phyloP scores from a whole-genome alignment of 2,329 filamentous ascomycete genomes.

The Fusarium temperatum region DNA sequence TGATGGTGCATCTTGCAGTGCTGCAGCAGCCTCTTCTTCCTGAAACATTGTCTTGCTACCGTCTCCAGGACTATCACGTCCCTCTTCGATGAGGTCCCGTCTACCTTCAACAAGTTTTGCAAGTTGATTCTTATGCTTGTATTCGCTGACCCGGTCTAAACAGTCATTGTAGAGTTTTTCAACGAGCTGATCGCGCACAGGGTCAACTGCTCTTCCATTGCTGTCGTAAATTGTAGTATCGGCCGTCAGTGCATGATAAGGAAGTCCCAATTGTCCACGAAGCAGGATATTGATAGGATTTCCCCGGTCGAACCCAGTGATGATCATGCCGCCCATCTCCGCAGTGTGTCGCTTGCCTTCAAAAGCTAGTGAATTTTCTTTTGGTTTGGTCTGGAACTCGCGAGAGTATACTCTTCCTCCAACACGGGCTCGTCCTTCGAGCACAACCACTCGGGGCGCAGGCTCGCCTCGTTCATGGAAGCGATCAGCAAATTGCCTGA shows the following conservation, averaged over 20 bases:
- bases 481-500: constrained; percentile 78
- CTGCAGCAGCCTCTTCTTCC: constrained; percentile 74
- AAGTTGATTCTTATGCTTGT: constrained; percentile 79
- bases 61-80: constrained; percentile 78
- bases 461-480: constrained; percentile 73
- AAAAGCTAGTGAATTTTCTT: constrained; percentile 60
- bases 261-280: constrained; percentile 86
- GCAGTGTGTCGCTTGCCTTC: constrained; percentile 76
- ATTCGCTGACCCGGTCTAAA: constrained; percentile 88
- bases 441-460: constrained; percentile 77
- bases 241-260: constrained; percentile 82
- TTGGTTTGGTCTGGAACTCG: constrained; percentile 67
- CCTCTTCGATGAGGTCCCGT: constrained; percentile 80
- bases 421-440: constrained; percentile 88
- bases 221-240: constrained; percentile 90
- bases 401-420: constrained; percentile 94
- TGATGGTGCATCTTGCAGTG: constrained; percentile 63
- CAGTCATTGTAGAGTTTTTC: constrained; percentile 96
- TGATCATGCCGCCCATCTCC: constrained; percentile 98
- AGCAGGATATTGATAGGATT: constrained; percentile 94
- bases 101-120: constrained; percentile 83
- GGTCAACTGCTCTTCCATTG: constrained; percentile 80
- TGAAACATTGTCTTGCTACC: constrained; percentile 75
- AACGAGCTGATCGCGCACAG: constrained; percentile 79
- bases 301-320: constrained; percentile 94